phyloP scores from a whole-genome alignment of 1,284 basidiomycete species.

The Sporisorium scitamineum region DNA sequence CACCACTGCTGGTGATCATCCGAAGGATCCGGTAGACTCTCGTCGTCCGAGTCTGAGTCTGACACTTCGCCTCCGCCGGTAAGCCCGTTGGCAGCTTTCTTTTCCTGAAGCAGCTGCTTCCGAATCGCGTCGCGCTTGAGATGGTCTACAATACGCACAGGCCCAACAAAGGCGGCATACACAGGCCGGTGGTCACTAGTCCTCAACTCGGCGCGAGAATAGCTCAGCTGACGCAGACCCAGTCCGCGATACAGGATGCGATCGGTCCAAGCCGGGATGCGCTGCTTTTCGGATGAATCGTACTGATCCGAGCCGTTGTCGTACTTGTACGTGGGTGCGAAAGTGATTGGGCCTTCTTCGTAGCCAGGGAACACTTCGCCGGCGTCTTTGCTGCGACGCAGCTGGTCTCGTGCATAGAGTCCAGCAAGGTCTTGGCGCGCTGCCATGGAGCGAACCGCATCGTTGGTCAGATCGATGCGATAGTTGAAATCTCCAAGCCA shows the following conservation, averaged over 20 bases:
- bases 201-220: conserved; percentile 79
- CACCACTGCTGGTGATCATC: conserved; percentile 48
- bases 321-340: conserved; percentile 90
- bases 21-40: conserved; percentile 46
- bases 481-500: conserved; percentile 97
- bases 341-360: conserved; percentile 86
- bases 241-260: conserved; percentile 78
- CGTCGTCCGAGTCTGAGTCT: conserved; percentile 28
- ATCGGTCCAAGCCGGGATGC: conserved; percentile 91
- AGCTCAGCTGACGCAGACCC: conserved; percentile 65
- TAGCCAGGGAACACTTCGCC: conserved; percentile 81
- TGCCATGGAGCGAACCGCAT: conserved; percentile 75
- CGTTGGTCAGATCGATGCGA: conserved; percentile 87
- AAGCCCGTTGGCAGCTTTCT: conserved; percentile 32
- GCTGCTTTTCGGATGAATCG: conserved; percentile 94
- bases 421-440: conserved; percentile 76
- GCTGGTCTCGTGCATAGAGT: conserved; percentile 79
- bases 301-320: conserved; percentile 82
- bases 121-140: conserved; percentile 79
- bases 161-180: conserved; percentile 82
- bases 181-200: conserved; percentile 97
- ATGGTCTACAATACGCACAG: conserved; percentile 82
- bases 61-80: conserved; percentile 11
- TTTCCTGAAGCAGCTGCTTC: conserved; percentile 71
- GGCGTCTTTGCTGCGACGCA: conserved; percentile 38